Base-by-base conservation (phyloP, 768 basidiomycete species). In the Naganishia vaughanmartiniae region DNA sequence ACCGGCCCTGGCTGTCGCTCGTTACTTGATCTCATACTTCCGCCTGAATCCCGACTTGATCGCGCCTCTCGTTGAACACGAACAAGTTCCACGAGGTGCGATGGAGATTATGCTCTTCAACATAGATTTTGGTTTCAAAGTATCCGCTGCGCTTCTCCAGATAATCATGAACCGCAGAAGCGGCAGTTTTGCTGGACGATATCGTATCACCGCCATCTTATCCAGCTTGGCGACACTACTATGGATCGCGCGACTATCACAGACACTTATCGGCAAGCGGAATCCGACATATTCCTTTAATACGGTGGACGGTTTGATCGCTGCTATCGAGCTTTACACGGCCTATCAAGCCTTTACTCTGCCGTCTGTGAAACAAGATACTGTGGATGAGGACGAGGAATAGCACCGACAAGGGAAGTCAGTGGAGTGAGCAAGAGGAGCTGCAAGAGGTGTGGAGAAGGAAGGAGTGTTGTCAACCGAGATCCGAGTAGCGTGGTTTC, bases 21-120 rank as follows among this genome's bases (percentile, higher is more conserved):
- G 57, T 10, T 58, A 58, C 34, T 19, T 58, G 4, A 58, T 58
- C n/a, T 58, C 57, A 21, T 58, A 58, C 15, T 58, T 58, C 57
- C 1, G 24, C 34, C 24, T 58, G 57, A 58, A 39, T 42, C 57
- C 34, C 7, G 31, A 58, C 34, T 3, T 58, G 19, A 39, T 58
- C 34, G 31, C 57, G 34, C 57, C 57, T 58, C n/a, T 58, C 17
- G 57, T 39, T 34, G 15, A 34, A 34, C 31, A 39, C 33, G 31
- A 31, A n/a, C 34, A 21, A 5, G 12, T 12, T 34, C 5, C 1
- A 10, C 10, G 11, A 11, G 57, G 57, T 2, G 21, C 12, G 30
- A 17, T n/a, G 10, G 57, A 58, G 34, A 24, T 39, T 7, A 21
- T 36, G 10, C 33, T 58, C 11, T 58, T 58, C 34, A 39, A 58